A percentile compares a stretch with the other conserved stretches of the same genome.
These are phyloP conservation scores for Lasiosphaeriaceae sp. DNA, from an alignment of 495 filamentous ascomycete species.

Conservation along the genomic window DNA sequence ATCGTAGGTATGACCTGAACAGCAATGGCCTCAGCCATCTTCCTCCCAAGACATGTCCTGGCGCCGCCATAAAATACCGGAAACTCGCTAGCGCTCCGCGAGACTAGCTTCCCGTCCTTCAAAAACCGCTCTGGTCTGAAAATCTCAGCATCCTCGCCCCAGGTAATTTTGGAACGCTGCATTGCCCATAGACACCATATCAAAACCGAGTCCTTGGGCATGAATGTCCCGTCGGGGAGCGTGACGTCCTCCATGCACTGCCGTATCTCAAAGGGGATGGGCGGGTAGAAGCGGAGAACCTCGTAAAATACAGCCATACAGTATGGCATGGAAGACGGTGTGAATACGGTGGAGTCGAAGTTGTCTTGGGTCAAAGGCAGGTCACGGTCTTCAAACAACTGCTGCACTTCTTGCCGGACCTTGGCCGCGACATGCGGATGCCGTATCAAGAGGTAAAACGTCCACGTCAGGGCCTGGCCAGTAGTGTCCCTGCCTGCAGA, in stretches of 20 bases:
- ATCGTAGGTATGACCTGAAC: conserved; percentile 49
- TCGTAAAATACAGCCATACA: conserved; percentile 56
- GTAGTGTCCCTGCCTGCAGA: conserved; percentile 59
- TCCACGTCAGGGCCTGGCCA: conserved; percentile 59
- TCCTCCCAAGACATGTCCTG: conserved; percentile 54
- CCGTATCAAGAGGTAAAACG: conserved; percentile 52
- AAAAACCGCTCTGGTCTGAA: conserved; percentile 55
- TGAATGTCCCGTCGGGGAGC: conserved; percentile 55
- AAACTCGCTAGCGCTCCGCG: conserved; percentile 49
- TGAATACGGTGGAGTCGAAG: conserved; percentile 37
- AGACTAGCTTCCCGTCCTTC: conserved; percentile 34
- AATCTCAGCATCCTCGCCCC: conserved; percentile 52
- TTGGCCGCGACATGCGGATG: conserved; percentile 34
- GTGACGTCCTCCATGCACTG: conserved; percentile 46
- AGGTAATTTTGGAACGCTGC: conserved; percentile 50
- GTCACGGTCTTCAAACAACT: conserved; percentile 12
- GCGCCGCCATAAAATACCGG: conserved; percentile 60
- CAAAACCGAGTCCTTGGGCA: conserved; percentile 47
- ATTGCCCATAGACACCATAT: conserved; percentile 60
- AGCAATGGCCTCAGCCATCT: conserved; percentile 56
- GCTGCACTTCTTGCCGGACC: conserved; percentile 41
- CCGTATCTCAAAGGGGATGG: conserved; percentile 59
- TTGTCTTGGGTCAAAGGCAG: background rate
- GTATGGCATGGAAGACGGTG: conserved; percentile 46
- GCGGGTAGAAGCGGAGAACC: conserved; percentile 52